These are phyloP conservation scores for Xylariales sp. DNA, from an alignment of 2,329 filamentous ascomycete species.

Conservation along the genomic window DNA sequence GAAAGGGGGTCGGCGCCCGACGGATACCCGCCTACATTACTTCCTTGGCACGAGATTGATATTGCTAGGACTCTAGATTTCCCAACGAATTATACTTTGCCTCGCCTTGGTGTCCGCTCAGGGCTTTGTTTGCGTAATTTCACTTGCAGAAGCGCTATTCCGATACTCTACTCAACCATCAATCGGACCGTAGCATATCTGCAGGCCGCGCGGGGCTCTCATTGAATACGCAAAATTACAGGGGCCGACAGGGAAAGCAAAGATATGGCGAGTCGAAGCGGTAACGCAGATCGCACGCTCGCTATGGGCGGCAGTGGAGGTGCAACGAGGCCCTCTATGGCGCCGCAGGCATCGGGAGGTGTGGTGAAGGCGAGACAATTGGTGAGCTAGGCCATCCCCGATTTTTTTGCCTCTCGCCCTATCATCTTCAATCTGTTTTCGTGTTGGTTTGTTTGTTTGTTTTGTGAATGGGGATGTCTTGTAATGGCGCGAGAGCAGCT, in stretches of 20 bases:
- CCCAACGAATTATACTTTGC: constrained; percentile 13
- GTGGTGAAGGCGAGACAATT: constrained; percentile 63
- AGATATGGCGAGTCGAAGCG: constrained; percentile 40
- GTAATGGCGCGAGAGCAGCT: background rate
- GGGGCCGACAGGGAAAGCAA: background rate
- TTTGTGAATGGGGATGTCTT: background rate
- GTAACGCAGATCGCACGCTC: constrained; percentile 42
- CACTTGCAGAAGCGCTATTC: constrained; percentile 20
- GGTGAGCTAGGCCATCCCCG: constrained; percentile 49
- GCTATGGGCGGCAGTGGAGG: constrained; percentile 42
- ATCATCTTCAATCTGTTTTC: background rate
- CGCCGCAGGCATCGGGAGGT: constrained; percentile 54
- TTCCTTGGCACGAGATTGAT: constrained; percentile 25
- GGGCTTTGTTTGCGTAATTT: background rate
- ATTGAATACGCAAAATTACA: background rate
- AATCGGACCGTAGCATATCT: constrained; percentile 2
- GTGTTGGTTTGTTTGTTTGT: background rate
- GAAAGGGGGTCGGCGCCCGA: constrained; percentile 11
- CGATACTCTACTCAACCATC: constrained; percentile 8
- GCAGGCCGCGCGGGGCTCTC: background rate
- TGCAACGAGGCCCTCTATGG: constrained; percentile 51
- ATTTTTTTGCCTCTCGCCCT: background rate
- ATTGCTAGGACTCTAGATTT: background rate
- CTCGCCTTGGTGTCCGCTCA: background rate
- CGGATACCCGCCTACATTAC: constrained; percentile 27